Evolutionary conservation across 106 monocot species (phyloP).

Genomic region (Apostasia ramifera): DNA sequence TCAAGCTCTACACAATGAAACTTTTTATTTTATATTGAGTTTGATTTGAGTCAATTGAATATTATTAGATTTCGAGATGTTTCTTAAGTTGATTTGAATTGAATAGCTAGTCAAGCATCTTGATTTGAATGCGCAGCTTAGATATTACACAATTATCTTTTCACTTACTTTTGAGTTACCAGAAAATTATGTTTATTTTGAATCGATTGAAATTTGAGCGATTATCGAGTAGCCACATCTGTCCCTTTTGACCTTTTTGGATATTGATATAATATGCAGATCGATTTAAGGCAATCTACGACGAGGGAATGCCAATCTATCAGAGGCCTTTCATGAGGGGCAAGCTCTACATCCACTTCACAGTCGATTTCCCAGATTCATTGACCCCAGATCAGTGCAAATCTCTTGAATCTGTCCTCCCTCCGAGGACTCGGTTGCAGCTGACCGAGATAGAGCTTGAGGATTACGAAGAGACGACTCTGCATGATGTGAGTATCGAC

Average conservation of each 20-base stretch:
- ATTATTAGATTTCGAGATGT: too few species aligned
- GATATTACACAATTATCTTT: too few species aligned
- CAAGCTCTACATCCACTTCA: conserved; percentile 92
- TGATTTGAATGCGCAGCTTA: too few species aligned
- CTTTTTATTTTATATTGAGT: too few species aligned
- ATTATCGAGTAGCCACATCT: not conserved
- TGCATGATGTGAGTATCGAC: conserved; percentile 82
- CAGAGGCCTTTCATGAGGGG: conserved; percentile 91
- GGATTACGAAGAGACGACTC: conserved; percentile 85
- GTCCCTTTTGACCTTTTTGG: not conserved
- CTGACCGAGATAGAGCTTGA: conserved; percentile 83
- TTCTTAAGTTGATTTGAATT: too few species aligned
- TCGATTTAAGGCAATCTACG: conserved; percentile 88
- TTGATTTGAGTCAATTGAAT: too few species aligned
- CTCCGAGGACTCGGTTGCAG: conserved; percentile 38
- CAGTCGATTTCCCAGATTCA: conserved; percentile 75
- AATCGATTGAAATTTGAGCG: too few species aligned
- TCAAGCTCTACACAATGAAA: too few species aligned
- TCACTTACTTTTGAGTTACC: too few species aligned
- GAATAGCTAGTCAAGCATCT: too few species aligned
- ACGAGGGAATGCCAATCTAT: conserved; percentile 89
- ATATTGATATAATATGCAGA: conserved; percentile 22
- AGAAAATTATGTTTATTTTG: too few species aligned
- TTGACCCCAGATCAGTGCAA: conserved; percentile 59
- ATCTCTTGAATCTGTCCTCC: conserved; percentile 53